Base-by-base conservation (phyloP, 768 basidiomycete species). In the Auriscalpium microsporum region DNA sequence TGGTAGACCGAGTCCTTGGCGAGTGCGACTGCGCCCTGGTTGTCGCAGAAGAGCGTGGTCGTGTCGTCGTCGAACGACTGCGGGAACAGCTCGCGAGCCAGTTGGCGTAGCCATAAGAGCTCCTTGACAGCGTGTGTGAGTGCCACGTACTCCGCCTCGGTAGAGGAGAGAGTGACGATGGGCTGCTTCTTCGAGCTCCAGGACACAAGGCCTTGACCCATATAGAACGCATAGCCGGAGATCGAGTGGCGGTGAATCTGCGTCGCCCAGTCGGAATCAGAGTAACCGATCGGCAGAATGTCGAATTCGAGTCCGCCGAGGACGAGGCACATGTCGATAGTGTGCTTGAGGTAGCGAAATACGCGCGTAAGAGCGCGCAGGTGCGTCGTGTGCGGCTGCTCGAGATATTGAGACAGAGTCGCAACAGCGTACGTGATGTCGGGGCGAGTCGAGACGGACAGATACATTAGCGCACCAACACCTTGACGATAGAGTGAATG, bases 391-490 rank as follows among this genome's bases (percentile, higher is more conserved):
- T 49, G 49, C 1, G 45, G 44, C 10, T 45, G 45, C 23, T 48
- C 21, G 4, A 34, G 23, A 34, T 9, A 55, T 17, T 45, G 49
- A 7, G 48, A 40, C n/a, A 40, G 48, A 0, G 45, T 50, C 1
- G 23, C 17, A 16, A 73, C 62, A 1, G 73, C 58, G 46, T 63
- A 72, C 0, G 64, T 52, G 19, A 73, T 72, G 45, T 74, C 70
- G 1, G 72, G 74, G 6, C 60, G 58, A 0, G 71, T 73, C 19
- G 62, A 62, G 19, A 71, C 56, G 0, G 69, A 58, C 0, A 62
- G 52, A 53, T 73, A 72, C 64, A 70, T 70, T 4, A 74, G 62
- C 0, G 64, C 60, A 0, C 73, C 67, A 17, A 74, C 56, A 13
- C 61, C 65, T 46, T 66, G 56, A 1, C 62, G 52, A 38, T 70